Evolutionary conservation across 2,329 filamentous ascomycete genomes (phyloP).

Genomic region (Eurotiales sp.): DNA sequence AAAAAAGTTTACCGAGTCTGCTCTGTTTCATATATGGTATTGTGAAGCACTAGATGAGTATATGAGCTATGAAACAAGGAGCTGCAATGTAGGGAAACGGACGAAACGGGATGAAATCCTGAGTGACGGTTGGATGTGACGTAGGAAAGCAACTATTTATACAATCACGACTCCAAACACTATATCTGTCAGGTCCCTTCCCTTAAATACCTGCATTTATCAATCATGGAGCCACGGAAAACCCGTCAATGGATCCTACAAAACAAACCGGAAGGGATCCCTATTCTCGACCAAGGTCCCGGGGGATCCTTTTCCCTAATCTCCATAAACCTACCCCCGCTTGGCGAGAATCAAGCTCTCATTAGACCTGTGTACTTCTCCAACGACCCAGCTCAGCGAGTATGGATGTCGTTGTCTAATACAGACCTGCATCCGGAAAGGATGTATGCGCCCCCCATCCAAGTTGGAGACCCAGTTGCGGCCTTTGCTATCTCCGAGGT

Average conservation of each 20-base stretch:
- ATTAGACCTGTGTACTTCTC: neutral
- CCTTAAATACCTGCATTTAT: neutral
- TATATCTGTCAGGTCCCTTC: neutral
- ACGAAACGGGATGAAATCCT: neutral
- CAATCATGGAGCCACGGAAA: neutral
- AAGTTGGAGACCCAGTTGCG: neutral
- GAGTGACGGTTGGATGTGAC: no score
- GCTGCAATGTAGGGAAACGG: no score
- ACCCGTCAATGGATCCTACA: neutral
- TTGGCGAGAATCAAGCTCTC: neutral
- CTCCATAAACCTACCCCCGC: neutral
- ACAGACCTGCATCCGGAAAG: neutral
- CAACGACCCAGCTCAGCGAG: constrained; percentile 2
- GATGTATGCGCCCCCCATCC: neutral
- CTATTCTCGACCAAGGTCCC: neutral
- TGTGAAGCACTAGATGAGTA: no score
- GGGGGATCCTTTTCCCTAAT: neutral
- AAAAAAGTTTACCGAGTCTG: no score
- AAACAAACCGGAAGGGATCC: neutral
- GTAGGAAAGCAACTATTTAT: neutral
- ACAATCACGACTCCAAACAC: neutral
- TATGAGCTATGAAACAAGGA: no score
- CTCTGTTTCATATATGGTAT: no score
- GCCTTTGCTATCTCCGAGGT: neutral
- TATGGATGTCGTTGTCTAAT: neutral